These are phyloP conservation scores for Beauveria asiatica DNA, from an alignment of 2,329 filamentous ascomycete genomes.

Conservation along the genomic window DNA sequence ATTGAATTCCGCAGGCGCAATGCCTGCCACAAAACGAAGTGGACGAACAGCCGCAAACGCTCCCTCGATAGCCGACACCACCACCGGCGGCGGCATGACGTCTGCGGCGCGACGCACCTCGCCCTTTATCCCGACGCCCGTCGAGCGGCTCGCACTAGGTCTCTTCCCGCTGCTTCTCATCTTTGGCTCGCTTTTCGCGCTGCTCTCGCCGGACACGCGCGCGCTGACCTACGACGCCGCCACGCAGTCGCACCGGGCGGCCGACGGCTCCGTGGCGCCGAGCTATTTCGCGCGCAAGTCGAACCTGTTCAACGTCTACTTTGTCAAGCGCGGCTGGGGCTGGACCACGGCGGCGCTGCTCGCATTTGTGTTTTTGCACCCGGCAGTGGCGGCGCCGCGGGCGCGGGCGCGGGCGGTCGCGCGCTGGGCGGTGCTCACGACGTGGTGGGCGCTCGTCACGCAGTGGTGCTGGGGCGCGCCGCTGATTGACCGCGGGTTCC, in stretches of 20 bases:
- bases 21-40: constrained; percentile 20
- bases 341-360: constrained; percentile 76
- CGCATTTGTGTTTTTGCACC: constrained; percentile 61
- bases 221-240: constrained; percentile 52
- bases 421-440: constrained; percentile 65
- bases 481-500: constrained; percentile 82
- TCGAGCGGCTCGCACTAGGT: constrained; percentile 56
- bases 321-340: constrained; percentile 92
- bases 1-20: constrained; percentile 8
- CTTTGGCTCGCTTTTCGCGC: constrained; percentile 73
- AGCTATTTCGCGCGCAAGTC: constrained; percentile 90
- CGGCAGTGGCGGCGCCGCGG: constrained; percentile 32
- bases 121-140: constrained; percentile 60
- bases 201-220: constrained; percentile 65
- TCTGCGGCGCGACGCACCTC: constrained; percentile 29
- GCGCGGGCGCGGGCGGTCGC: constrained; percentile 47
- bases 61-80: neutral
- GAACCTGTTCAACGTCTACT: constrained; percentile 86
- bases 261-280: constrained; percentile 50
- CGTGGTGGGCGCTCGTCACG: constrained; percentile 77
- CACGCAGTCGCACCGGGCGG: constrained; percentile 54
- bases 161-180: constrained; percentile 72
- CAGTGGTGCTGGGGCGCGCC: constrained; percentile 95
- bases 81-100: constrained; percentile 11
- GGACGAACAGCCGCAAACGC: neutral